Conservation (phyloP, 2,329 filamentous ascomycete genomes). For the Nemania sp. region DNA sequence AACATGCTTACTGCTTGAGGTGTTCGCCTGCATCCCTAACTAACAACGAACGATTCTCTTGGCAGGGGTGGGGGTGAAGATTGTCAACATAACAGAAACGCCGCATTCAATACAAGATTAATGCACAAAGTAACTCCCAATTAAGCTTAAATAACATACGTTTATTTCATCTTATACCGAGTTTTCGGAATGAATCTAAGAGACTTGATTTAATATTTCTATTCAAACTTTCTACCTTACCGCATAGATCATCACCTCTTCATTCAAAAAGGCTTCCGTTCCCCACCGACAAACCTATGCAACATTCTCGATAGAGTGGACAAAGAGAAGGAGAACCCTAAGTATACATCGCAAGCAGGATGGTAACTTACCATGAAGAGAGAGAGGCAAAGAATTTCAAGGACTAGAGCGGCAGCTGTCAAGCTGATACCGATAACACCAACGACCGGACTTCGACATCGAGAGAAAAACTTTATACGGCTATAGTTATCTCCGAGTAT, state of each 20-base stretch:
- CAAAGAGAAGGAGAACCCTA: not conserved
- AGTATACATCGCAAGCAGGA: not conserved
- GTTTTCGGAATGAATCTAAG: no score
- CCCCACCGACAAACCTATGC: not conserved
- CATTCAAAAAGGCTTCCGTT: not conserved
- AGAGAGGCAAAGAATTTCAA: constrained; percentile 7
- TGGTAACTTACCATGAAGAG: not conserved
- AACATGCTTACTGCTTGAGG: not conserved
- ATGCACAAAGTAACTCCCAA: no score
- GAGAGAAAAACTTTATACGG: no score
- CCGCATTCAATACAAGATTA: not conserved
- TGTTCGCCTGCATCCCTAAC: not conserved
- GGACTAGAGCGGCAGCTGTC: not conserved
- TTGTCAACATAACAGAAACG: not conserved
- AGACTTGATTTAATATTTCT: no score
- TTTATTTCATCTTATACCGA: no score
- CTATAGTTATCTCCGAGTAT: no score
- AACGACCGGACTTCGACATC: no score
- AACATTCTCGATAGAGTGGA: constrained; percentile 5
- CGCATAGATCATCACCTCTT: not conserved
- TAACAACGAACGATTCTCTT: not conserved
- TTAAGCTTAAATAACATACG: no score
- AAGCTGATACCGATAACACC: not conserved
- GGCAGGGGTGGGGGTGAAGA: not conserved
- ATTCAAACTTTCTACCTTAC: no score